Conservation (phyloP, 192 early-diverging fungal genomes). For the Lobosporangium transversale region DNA sequence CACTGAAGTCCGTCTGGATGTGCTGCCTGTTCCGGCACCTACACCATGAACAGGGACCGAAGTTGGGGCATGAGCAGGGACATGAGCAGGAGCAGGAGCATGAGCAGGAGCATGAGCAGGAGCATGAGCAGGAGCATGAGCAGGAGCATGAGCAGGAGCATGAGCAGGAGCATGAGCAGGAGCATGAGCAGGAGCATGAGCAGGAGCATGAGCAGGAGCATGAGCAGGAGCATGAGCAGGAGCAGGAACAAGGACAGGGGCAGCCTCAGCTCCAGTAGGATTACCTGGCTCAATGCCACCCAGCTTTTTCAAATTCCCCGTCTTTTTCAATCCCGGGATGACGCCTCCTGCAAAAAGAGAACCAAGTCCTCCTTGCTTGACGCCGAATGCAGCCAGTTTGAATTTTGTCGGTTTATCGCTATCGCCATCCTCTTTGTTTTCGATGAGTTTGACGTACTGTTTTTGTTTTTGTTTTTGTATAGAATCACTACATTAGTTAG, state of each 20-base stretch:
- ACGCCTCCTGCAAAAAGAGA: conserved; percentile 77
- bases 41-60: background rate
- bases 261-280: background rate
- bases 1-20: conserved; percentile 21
- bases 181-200: background rate
- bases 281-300: conserved; percentile 13
- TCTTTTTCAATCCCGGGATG: conserved; percentile 74
- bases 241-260: background rate
- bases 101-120: conserved; percentile 1
- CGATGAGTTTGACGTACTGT: conserved; percentile 55
- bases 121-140: background rate
- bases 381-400: conserved; percentile 79
- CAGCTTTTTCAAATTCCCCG: conserved; percentile 40
- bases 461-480: too few species aligned
- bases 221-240: background rate
- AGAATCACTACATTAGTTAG: too few species aligned
- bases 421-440: conserved; percentile 29
- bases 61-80: background rate
- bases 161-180: too few species aligned
- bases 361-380: conserved; percentile 82
- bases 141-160: background rate
- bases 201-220: background rate
- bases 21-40: background rate
- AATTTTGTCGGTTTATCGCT: conserved; percentile 56
- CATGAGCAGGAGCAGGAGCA: background rate